Conservation (phyloP, 345 rosid genomes). For the Euclidium syriacum region DNA sequence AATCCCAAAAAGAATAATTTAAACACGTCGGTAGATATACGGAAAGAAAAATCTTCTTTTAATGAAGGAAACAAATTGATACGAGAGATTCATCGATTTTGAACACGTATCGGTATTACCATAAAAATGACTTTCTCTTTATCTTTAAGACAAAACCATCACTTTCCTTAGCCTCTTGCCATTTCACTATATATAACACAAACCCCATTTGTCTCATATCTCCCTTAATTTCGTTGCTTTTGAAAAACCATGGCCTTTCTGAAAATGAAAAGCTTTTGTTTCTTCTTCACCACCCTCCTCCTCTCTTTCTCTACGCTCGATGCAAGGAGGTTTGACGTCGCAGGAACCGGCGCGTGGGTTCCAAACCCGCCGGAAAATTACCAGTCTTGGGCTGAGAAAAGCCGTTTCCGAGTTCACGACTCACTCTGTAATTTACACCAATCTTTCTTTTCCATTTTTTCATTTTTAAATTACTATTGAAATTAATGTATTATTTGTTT, state of each 20-base stretch:
- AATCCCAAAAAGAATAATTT: constrained; percentile 8
- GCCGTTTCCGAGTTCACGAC: constrained; percentile 75
- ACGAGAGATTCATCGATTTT: constrained; percentile 3
- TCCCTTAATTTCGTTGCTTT: neutral
- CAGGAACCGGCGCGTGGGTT: constrained; percentile 80
- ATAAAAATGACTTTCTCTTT: neutral
- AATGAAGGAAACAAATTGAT: neutral
- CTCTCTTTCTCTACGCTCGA: constrained; percentile 9
- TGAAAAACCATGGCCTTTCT: constrained; percentile 3
- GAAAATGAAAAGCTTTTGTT: neutral
- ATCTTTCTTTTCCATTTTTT: neutral
- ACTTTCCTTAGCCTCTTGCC: neutral
- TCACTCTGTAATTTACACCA: constrained; percentile 47
- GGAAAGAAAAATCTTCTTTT: constrained; percentile 5
- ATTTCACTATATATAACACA: neutral
- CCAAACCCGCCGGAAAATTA: constrained; percentile 53
- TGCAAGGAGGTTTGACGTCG: constrained; percentile 51
- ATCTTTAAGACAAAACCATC: constrained; percentile 18
- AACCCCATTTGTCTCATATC: constrained; percentile 12
- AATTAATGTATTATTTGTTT: too few species aligned
- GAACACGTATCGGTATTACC: constrained; percentile 23
- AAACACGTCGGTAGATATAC: constrained; percentile 23
- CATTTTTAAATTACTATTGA: neutral
- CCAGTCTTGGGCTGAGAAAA: constrained; percentile 64
- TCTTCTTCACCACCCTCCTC: constrained; percentile 5